Evolutionary conservation across 108 stramenopile genomes (phyloP).

Genomic region (Skeletonema tropicum): DNA sequence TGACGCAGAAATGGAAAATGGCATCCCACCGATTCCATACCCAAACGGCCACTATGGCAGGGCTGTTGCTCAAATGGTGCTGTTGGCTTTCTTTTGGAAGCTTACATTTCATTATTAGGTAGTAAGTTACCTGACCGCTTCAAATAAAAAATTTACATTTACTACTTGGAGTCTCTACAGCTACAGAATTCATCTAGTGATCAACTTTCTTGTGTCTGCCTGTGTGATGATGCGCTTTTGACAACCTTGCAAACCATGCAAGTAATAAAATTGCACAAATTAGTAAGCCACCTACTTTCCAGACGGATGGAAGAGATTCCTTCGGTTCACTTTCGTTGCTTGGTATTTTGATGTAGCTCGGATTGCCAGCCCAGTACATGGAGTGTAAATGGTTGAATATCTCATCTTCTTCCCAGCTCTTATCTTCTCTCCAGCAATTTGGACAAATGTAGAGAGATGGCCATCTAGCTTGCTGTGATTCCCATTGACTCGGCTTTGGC

Average conservation of each 20-base stretch:
- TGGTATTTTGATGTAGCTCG: slow-evolving; percentile 34
- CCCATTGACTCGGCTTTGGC: slow-evolving; percentile 28
- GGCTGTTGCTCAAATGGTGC: slow-evolving; percentile 70
- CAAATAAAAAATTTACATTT: neutral
- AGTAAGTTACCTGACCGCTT: neutral
- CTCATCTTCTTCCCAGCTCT: slow-evolving; percentile 47
- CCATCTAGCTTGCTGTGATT: slow-evolving; percentile 44
- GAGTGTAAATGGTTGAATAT: slow-evolving; percentile 26
- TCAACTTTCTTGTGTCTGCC: slow-evolving; percentile 2
- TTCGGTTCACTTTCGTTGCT: neutral
- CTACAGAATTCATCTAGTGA: neutral
- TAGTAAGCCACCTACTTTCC: slow-evolving; percentile 1
- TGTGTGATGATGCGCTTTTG: neutral
- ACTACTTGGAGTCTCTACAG: neutral
- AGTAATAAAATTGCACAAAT: neutral
- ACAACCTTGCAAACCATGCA: neutral
- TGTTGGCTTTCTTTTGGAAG: slow-evolving; percentile 78
- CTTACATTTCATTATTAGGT: slow-evolving; percentile 62
- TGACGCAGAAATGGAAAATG: slow-evolving; percentile 69
- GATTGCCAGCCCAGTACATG: slow-evolving; percentile 45
- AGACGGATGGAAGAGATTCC: neutral
- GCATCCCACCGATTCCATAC: slow-evolving; percentile 63
- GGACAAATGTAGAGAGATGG: slow-evolving; percentile 39
- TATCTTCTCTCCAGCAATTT: slow-evolving; percentile 50
- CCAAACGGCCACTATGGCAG: slow-evolving; percentile 73